phyloP scores from a whole-genome alignment of 495 filamentous ascomycete species.

The Xylaria acuta region DNA sequence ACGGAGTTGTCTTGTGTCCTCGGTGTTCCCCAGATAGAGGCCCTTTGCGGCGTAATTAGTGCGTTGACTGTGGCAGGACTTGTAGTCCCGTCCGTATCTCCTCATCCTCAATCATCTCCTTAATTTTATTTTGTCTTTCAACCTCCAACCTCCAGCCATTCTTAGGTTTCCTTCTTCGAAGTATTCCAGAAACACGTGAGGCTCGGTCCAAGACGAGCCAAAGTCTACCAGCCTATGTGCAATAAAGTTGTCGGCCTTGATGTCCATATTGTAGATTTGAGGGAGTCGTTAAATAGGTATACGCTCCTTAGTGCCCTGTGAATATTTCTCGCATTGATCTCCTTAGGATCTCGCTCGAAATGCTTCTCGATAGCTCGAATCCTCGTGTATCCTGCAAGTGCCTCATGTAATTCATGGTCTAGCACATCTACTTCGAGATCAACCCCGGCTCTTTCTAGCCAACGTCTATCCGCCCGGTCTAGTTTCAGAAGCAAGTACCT shows the following conservation, averaged over 20 bases:
- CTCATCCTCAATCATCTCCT: background rate
- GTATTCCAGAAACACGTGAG: background rate
- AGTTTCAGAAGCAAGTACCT: background rate
- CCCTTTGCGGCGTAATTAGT: too few relatives aligned
- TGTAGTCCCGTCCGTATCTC: too few relatives aligned
- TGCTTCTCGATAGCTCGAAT: background rate
- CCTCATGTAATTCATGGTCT: background rate
- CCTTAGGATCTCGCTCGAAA: background rate
- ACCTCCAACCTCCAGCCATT: background rate
- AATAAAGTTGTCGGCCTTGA: constrained; percentile 5
- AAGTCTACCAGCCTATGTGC: background rate
- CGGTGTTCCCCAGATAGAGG: too few relatives aligned
- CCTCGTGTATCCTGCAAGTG: background rate
- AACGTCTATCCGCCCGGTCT: background rate
- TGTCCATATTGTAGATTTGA: background rate
- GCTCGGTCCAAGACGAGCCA: constrained; percentile 2
- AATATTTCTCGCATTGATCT: background rate
- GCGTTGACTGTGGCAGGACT: too few relatives aligned
- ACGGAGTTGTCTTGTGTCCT: too few relatives aligned
- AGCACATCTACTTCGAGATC: background rate
- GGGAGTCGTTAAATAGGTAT: background rate
- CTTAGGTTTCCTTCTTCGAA: background rate
- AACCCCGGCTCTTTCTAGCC: background rate
- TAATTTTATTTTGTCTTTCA: background rate
- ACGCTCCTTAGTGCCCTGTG: background rate